phyloP scores from a whole-genome alignment of 192 early-diverging fungal genomes.

The Umbelopsis sp. region DNA sequence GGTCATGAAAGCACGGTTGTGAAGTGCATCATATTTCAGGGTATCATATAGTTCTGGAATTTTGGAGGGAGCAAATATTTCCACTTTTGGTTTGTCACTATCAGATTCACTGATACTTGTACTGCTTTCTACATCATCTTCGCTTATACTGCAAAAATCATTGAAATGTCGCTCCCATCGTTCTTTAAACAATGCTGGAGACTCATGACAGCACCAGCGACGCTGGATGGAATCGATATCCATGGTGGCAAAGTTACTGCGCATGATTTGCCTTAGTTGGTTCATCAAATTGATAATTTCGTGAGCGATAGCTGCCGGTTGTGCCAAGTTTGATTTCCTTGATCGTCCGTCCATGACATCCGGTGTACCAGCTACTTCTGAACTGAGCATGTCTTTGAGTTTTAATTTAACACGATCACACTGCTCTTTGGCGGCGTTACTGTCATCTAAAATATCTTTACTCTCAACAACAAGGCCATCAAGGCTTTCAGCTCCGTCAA shows the following conservation, averaged over 20 bases:
- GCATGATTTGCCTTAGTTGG: constrained; percentile 73
- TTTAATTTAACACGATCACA: constrained; percentile 83
- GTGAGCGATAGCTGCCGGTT: constrained; percentile 54
- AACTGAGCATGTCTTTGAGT: constrained; percentile 48
- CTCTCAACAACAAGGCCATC: constrained; percentile 68
- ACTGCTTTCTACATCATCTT: constrained; percentile 24
- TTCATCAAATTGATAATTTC: constrained; percentile 74
- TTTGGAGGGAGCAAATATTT: constrained; percentile 76
- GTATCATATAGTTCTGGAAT: constrained; percentile 94
- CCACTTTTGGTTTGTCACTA: constrained; percentile 15
- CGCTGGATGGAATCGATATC: constrained; percentile 68
- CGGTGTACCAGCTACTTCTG: not conserved
- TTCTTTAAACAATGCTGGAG: constrained; percentile 84
- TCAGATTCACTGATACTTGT: constrained; percentile 13
- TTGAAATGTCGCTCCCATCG: constrained; percentile 95
- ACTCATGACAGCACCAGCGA: constrained; percentile 92
- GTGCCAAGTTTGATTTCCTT: constrained; percentile 41
- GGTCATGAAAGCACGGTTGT: constrained; percentile 87
- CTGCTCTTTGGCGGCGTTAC: constrained; percentile 91
- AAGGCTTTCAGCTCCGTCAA: constrained; percentile 60
- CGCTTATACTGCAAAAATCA: constrained; percentile 68
- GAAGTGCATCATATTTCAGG: constrained; percentile 93
- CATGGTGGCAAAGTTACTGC: constrained; percentile 64
- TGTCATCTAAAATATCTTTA: constrained; percentile 94
- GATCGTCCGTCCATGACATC: not conserved